Evolutionary conservation across 2,329 filamentous ascomycete species (phyloP), one percentile per base, ranked within the genome.

Genomic region (Biscogniauxia sp.): DNA sequence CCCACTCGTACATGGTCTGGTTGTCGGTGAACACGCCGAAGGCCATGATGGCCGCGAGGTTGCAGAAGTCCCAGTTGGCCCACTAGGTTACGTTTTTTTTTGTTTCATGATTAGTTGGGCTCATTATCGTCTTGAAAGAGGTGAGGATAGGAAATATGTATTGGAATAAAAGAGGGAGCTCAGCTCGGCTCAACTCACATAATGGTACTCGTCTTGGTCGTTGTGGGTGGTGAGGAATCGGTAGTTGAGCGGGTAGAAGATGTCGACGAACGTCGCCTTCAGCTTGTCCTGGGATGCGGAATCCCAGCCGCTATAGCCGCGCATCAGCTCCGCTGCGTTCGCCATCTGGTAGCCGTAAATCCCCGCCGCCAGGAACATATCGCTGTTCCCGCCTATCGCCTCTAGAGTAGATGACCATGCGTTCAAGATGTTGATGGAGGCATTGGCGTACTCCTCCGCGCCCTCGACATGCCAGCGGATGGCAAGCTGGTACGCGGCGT

Each of bases 271-370:
- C 73, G 79, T 73, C 6, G 59, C 63, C 2, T 61, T 61, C 5
- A 73, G 66, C 5, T 66, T 68, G 1, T 65, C 57, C 9, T 74
- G 59, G 26, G 50, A 28, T 15, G 20, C 49, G 13, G 63, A 61
- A 15, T 64, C 20, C 74, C 76, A 79, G 1, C 68, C 71, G 8
- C 55, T 25, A 55, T 79, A 75, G 20, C 59, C 64, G 1, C 76
- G 68, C 53, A 81, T 67, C 1, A 81, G 68, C 60, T 82, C 80
- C 0, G 73, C 80, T 0, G 76, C 79, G 53, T 82, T 82, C 17
- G 79, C 79, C 13, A 81, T 68, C 61, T 82, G 70, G 57, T 80
- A 80, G 0, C 79, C 79, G 37, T 82, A 78, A 1, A 82, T 63
- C 0, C 79, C 79, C 0, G 76, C 69, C 0, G 75, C 74, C 2